phyloP scores from a whole-genome alignment of 2,329 filamentous ascomycete species.

The Pseudonectria buxi region DNA sequence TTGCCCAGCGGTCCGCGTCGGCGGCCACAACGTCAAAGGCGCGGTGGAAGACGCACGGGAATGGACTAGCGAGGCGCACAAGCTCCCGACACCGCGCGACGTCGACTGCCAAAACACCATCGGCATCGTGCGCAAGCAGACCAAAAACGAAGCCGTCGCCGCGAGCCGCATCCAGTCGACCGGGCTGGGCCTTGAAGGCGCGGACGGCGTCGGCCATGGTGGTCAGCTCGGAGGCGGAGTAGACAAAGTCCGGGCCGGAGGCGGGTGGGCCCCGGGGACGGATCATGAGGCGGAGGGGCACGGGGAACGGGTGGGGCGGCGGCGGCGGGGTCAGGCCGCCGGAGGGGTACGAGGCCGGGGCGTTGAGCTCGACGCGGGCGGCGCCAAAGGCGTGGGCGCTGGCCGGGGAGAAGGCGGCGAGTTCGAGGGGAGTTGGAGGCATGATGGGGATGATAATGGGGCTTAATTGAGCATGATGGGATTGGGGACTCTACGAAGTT shows the following conservation, averaged over 20 bases:
- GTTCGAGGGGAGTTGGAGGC: conserved; percentile 35
- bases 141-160: conserved; percentile 55
- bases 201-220: conserved; percentile 37
- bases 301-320: conserved; percentile 20
- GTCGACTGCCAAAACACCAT: conserved; percentile 29
- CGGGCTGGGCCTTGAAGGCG: conserved; percentile 28
- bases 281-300: conserved; percentile 49
- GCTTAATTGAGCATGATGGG: not conserved
- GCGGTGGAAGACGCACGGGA: conserved; percentile 47
- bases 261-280: conserved; percentile 33
- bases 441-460: not conserved
- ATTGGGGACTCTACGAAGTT: too few species aligned
- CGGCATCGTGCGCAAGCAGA: conserved; percentile 24
- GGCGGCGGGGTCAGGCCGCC: conserved; percentile 49
- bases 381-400: conserved; percentile 38
- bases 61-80: conserved; percentile 34
- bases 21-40: conserved; percentile 45
- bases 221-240: conserved; percentile 36
- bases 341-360: conserved; percentile 39
- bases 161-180: conserved; percentile 29
- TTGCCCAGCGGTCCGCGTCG: conserved; percentile 7
- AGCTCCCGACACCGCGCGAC: conserved; percentile 33
- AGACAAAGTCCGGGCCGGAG: conserved; percentile 39
- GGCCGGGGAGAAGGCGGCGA: conserved; percentile 45
- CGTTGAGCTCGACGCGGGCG: conserved; percentile 48